Conservation (phyloP, 2,329 filamentous ascomycete genomes). For the Harringtonia lauricola region DNA sequence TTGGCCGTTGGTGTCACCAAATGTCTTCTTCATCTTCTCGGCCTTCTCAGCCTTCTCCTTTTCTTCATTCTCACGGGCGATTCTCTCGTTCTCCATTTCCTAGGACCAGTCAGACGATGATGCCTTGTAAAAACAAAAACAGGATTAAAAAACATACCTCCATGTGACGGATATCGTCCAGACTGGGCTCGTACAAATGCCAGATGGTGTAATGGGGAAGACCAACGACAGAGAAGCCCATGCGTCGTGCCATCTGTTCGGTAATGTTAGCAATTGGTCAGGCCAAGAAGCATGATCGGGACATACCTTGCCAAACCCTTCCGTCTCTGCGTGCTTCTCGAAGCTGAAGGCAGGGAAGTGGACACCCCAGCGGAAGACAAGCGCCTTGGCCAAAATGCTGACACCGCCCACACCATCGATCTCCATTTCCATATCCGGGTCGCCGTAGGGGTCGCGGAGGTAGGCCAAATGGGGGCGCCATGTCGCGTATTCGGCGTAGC, state of each 20-base stretch:
- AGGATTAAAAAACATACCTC: conserved; percentile 40
- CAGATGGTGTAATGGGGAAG: conserved; percentile 97
- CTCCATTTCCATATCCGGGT: conserved; percentile 99
- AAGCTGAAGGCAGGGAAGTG: conserved; percentile 99
- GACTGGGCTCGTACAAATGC: conserved; percentile 98
- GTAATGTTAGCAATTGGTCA: background rate
- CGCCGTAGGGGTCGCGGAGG: conserved; percentile 89
- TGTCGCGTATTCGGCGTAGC: conserved; percentile 96
- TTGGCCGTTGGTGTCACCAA: conserved; percentile 63
- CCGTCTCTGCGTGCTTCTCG: conserved; percentile 95
- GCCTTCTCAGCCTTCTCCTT: conserved; percentile 59
- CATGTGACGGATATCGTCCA: conserved; percentile 96
- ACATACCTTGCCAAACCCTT: conserved; percentile 90
- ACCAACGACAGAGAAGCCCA: conserved; percentile 91
- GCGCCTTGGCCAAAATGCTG: conserved; percentile 91
- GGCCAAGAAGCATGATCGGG: background rate
- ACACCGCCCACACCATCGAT: conserved; percentile 96
- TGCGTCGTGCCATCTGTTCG: conserved; percentile 82
- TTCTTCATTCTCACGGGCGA: conserved; percentile 71
- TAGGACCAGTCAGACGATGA: conserved; percentile 20
- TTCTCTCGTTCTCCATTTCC: conserved; percentile 87
- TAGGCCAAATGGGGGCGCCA: conserved; percentile 97
- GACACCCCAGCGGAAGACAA: conserved; percentile 86
- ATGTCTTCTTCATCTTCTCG: conserved; percentile 71
- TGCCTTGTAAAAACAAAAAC: background rate